phyloP scores from a whole-genome alignment of 495 filamentous ascomycete genomes.

The Podospora conica region DNA sequence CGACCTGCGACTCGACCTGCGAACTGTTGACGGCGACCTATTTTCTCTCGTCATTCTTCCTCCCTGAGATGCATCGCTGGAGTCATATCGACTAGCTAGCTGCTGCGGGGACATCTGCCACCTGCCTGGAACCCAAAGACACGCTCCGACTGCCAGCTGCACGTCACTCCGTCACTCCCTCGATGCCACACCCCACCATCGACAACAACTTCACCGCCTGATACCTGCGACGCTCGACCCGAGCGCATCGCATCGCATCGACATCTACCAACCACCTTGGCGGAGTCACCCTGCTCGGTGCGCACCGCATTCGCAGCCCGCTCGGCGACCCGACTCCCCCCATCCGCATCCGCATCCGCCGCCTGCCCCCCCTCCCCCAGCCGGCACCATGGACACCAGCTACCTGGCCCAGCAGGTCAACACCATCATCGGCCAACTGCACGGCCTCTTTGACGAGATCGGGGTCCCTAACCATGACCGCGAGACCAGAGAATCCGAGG shows the following conservation, averaged over 20 bases:
- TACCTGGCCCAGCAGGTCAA: slow-evolving; percentile 91
- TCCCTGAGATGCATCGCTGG: slow-evolving; percentile 17
- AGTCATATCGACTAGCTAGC: slow-evolving; percentile 4
- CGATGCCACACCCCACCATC: slow-evolving; percentile 25
- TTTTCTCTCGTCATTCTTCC: background rate
- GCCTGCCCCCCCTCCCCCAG: background rate
- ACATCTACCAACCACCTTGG: slow-evolving; percentile 1
- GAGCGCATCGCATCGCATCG: too few species aligned
- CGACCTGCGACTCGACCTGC: too few species aligned
- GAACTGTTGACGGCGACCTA: slow-evolving; percentile 3
- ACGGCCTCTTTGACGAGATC: slow-evolving; percentile 94
- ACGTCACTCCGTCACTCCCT: slow-evolving; percentile 31
- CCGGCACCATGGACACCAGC: slow-evolving; percentile 69
- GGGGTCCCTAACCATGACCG: slow-evolving; percentile 86
- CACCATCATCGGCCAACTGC: slow-evolving; percentile 82
- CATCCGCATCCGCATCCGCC: background rate
- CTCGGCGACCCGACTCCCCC: background rate
- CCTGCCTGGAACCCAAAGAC: slow-evolving; percentile 6
- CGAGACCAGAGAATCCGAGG: slow-evolving; percentile 78
- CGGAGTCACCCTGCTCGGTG: slow-evolving; percentile 4
- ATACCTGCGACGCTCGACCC: slow-evolving; percentile 14
- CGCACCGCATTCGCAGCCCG: background rate
- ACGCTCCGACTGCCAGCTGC: slow-evolving; percentile 22
- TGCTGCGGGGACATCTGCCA: background rate
- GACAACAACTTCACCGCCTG: slow-evolving; percentile 9